Evolutionary conservation across 2,329 filamentous ascomycete genomes (phyloP).

Genomic region (Lasiodiplodia theobromae): DNA sequence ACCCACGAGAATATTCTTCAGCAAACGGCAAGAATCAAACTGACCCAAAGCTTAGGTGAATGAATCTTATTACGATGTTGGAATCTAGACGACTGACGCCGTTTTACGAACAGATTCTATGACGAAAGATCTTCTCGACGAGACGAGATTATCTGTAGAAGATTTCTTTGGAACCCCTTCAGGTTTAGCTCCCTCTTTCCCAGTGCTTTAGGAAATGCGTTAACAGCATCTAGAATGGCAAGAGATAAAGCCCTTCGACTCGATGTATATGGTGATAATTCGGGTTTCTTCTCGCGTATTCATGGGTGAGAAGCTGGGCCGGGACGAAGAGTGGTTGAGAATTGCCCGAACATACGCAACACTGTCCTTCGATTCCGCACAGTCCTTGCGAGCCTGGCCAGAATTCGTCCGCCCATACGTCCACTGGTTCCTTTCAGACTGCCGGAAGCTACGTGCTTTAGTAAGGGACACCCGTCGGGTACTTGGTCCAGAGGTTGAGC

Average conservation of each 20-base stretch:
- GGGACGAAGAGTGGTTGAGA: slow-evolving; percentile 62
- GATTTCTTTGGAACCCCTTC: not conserved
- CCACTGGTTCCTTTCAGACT: slow-evolving; percentile 54
- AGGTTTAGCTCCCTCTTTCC: not conserved
- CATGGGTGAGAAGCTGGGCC: slow-evolving; percentile 37
- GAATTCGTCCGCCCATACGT: slow-evolving; percentile 50
- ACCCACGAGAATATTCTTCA: not conserved
- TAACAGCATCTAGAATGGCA: not conserved
- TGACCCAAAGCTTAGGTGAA: not conserved
- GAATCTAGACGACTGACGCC: not conserved
- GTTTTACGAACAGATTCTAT: not conserved
- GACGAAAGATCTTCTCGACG: not conserved
- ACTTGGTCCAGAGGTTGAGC: slow-evolving; percentile 40
- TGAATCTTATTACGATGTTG: not conserved
- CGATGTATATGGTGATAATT: not conserved
- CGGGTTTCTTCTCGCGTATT: slow-evolving; percentile 3
- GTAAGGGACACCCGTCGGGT: slow-evolving; percentile 47
- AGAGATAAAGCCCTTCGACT: not conserved
- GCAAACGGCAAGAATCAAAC: not conserved
- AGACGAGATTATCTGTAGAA: not conserved
- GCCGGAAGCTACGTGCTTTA: slow-evolving; percentile 47
- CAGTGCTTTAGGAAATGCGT: not conserved
- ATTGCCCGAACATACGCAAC: slow-evolving; percentile 60
- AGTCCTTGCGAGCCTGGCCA: slow-evolving; percentile 57
- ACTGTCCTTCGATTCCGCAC: slow-evolving; percentile 57